Percentiles rank a stretch among this genome's conserved stretches.
These are phyloP conservation scores for Phaseolus lunatus DNA, from an alignment of 306 rosid species.

Conservation along the genomic window DNA sequence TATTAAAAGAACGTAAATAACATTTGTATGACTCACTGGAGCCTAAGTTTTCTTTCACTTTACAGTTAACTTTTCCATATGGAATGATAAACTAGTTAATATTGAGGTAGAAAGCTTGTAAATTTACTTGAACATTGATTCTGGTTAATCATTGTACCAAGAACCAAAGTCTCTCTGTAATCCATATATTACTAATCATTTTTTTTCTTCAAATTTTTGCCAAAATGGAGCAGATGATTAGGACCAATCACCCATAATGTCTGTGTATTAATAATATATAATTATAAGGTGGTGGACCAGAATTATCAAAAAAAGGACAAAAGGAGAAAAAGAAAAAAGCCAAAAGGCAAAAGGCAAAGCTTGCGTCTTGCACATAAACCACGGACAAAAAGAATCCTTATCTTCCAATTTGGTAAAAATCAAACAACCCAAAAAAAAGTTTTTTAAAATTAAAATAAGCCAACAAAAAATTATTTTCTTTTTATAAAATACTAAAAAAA, in stretches of 20 bases:
- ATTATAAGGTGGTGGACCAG: conserved; percentile 25
- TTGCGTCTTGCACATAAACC: conserved; percentile 43
- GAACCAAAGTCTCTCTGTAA: not conserved
- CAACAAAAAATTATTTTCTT: not conserved
- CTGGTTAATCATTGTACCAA: not conserved
- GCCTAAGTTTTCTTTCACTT: not conserved
- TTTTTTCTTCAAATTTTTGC: conserved; percentile 10
- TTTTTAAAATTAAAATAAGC: not conserved
- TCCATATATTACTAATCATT: not conserved
- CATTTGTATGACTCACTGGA: not conserved
- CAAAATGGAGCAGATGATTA: conserved; percentile 37
- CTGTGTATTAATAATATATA: not conserved
- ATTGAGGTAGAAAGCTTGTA: too few relatives aligned
- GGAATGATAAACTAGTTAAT: not conserved
- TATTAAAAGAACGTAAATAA: too few relatives aligned
- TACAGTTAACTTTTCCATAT: not conserved
- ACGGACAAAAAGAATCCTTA: conserved; percentile 45
- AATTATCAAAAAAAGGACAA: conserved; percentile 36
- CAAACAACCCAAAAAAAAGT: conserved; percentile 29
- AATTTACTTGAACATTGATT: not conserved
- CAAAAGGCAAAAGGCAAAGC: conserved; percentile 36
- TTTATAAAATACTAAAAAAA: not conserved
- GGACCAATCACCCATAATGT: conserved; percentile 17
- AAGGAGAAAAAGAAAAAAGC: not conserved
- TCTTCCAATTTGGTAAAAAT: conserved; percentile 33